Conservation (phyloP, 1,284 basidiomycete genomes). For the Sporisorium scitamineum region DNA sequence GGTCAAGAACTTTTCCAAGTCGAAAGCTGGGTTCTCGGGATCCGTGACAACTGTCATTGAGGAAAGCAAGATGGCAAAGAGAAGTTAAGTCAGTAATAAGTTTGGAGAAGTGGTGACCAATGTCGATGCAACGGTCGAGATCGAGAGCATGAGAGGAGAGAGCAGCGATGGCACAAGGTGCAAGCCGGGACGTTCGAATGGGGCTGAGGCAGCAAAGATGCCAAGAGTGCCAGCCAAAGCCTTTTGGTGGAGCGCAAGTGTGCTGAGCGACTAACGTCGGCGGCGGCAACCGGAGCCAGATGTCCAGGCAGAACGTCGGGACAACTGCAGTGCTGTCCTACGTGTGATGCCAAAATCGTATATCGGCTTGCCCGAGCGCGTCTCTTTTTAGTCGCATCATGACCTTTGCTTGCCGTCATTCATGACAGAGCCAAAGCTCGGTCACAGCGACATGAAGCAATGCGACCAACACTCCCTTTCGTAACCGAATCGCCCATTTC, state of each 20-base stretch:
- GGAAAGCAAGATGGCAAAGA: slow-evolving; percentile 69
- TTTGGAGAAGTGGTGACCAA: not conserved
- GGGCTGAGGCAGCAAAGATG: no score
- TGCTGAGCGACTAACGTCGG: not conserved
- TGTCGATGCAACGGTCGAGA: not conserved
- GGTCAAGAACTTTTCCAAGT: slow-evolving; percentile 88
- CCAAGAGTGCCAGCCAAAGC: not conserved
- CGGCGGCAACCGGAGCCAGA: not conserved
- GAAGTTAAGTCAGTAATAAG: slow-evolving; percentile 11
- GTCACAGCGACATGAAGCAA: not conserved
- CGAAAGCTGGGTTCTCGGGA: slow-evolving; percentile 94
- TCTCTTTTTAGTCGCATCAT: not conserved
- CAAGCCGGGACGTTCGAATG: not conserved
- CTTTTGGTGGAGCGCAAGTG: not conserved
- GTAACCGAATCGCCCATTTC: no score
- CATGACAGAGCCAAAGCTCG: not conserved
- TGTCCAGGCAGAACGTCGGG: not conserved
- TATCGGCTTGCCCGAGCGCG: not conserved
- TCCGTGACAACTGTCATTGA: slow-evolving; percentile 78
- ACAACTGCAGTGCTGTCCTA: not conserved
- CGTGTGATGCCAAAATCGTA: no score
- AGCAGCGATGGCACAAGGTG: not conserved
- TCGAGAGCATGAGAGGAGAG: not conserved
- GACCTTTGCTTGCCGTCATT: not conserved
- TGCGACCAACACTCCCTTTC: not conserved